Evolutionary conservation across 352 stramenopile species (phyloP), one percentile per base, ranked within the genome.

Genomic region (Phytophthora palmivora): DNA sequence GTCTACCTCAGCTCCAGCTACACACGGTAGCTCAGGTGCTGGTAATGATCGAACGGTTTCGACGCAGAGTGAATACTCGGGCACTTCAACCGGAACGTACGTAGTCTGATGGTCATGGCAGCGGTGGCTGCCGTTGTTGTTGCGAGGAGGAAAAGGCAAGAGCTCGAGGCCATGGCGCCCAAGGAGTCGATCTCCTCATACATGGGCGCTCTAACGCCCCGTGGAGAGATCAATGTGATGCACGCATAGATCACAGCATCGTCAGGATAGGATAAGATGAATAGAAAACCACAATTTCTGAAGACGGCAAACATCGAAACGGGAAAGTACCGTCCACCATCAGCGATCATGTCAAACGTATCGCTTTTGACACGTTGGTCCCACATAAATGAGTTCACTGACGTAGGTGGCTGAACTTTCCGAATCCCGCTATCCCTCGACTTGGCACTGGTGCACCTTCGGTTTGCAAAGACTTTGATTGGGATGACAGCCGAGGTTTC

Each of bases 141-240:
- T 15, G 48, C 74, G 11, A 72, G 74, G 63, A 78, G 72, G 66
- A 86, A 87, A 64, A 82, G 85, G 72, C 43, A 75, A 48, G 21
- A 75, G 46, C 53, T 88, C 4, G 76, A 88, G 10, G 65, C 44
- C 16, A 28, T 56, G 37, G 67, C 75, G 45, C 38, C 49, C 30
- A 79, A 79, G 58, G 57, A 67, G 4, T 69, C 60, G 0, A n/a
- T 58, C 19, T 60, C 43, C 38, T 61, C 61, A 24, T 63, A 50
- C 39, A 51, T 52, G 28, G 47, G 59, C 15, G 47, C 74, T 15
- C 43, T 82, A 18, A 79, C 70, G 12, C 74, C 74, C 2, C 33
- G 67, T 14, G 49, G 68, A 28, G 56, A 71, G 51, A 82, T 82
- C 59, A 59, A 67, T 18, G 54, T 74, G 39, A 50, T 76, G 50